Base-by-base conservation (phyloP, 2,329 filamentous ascomycete species). In the Aspergillus hortae region DNA sequence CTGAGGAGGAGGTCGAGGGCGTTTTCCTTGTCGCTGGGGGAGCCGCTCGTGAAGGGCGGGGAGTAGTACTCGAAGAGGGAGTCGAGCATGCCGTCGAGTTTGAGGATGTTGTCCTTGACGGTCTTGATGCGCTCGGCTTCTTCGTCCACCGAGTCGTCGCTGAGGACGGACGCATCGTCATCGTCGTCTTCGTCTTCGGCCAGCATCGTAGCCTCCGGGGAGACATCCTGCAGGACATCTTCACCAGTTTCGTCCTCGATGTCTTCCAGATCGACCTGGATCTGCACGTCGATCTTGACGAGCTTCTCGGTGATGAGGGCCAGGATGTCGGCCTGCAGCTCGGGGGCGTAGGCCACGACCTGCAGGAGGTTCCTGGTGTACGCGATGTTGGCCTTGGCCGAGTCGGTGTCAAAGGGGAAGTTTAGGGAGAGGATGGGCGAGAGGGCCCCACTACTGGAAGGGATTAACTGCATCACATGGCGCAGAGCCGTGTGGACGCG, bases 271-370 rank as follows among this genome's bases (percentile, higher is more conserved):
- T 97, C 92, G 46, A 92, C 83, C 71, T 96, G 92, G 70, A 97
- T 94, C 67, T 96, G 89, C 1, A 95, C 90, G 67, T 99, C 94
- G 53, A 97, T 89, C 72, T 94, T 94, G 64, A 97, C 90, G 6
- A 97, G 80, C 56, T 89, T 86, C 61, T 92, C 88, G 40, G 91
- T 87, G 44, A 97, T 87, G 11, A 95, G 76, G 51, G 90, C 86
- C 57, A 96, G 80, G 21, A 97, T 85, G 55, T 95, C 89, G 6
- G 87, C 83, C 55, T 87, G 86, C 33, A 96, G 75, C 53, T 89
- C 86, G 0, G 90, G 86, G 1, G 88, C 83, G 66, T 96, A 96
- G 45, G 84, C 80, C 48, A 88, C 85, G 32, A 97, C 77, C 53
- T 80, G 83, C 23, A 97, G 76, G 9, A 97, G 76, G 66, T 97